Percentiles rank a stretch among this genome's conserved stretches.
Evolutionary conservation across 257 asterid species (phyloP).

Genomic region (Lycium barbarum): DNA sequence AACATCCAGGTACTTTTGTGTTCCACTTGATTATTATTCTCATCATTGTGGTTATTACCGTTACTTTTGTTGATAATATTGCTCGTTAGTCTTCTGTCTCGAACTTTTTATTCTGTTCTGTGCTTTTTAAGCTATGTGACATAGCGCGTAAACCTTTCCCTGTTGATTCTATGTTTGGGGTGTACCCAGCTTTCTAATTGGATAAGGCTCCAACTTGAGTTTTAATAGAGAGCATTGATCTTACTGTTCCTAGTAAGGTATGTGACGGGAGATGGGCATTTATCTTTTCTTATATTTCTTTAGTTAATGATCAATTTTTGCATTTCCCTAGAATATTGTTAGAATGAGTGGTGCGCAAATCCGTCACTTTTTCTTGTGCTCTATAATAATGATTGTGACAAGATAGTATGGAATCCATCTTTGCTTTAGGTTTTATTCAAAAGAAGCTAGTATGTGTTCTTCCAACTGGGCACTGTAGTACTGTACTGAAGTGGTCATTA

Average conservation of each 20-base stretch:
- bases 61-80: neutral
- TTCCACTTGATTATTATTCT: conserved; percentile 12
- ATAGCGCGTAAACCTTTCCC: neutral
- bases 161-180: conserved; percentile 25
- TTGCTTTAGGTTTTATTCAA: conserved; percentile 10
- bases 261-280: neutral
- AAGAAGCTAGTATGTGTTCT: neutral
- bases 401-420: neutral
- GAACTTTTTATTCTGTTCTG: neutral
- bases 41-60: conserved; percentile 18
- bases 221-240: conserved; percentile 11
- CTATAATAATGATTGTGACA: neutral
- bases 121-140: neutral
- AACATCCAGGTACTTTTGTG: conserved; percentile 75
- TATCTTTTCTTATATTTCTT: neutral
- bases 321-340: neutral
- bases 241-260: neutral
- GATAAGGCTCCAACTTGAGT: conserved; percentile 4
- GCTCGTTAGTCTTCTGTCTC: neutral
- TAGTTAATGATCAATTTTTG: neutral
- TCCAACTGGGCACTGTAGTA: neutral
- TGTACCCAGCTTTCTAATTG: neutral
- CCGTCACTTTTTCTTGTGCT: neutral
- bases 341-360: conserved; percentile 10
- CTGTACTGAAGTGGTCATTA: neutral